Evolutionary conservation across 192 early-diverging fungal species (phyloP), one percentile per base, ranked within the genome.

Genomic region (Podila verticillata): DNA sequence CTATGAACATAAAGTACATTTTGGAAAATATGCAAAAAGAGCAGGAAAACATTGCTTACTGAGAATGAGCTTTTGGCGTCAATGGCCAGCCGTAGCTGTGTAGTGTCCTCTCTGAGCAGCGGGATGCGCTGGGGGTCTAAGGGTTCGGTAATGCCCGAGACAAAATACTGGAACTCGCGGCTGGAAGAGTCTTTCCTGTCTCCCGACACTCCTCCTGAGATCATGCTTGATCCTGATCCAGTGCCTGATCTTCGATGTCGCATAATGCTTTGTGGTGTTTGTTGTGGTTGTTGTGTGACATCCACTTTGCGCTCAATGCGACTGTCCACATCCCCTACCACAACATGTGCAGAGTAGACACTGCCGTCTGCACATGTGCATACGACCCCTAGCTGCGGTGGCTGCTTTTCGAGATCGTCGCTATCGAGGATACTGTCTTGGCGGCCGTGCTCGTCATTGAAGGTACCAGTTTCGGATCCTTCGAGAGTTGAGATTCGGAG

Each of bases 111-210:
- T 30, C 62, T 71, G 10, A 79, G 58, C 5, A 79, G 51, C 9
- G 75, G 75, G 35, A 71, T 71, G 8, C 75, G 69, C 30, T 79
- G 75, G 1, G 75, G 69, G 59, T 79, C 75, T n/a, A 79, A 59
- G 20, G 48, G 30, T 36, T 79, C 75, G 17, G 75, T 79, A 20
- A 72, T 63, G 26, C 75, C 75, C n/a, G 68, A 72, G 24, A 79
- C 64, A 70, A 66, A 59, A 36, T 67, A 72, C 0, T 79, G 75
- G 2, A 59, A 24, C 29, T 79, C 75, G 15, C 75, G 75, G 22
- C 28, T 5, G 3, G 49, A 26, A 20, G 63, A 29, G 2, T 35
- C 54, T 22, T 73, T 51, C 48, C 22, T 51, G 7, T 51, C 48
- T 54, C 39, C 39, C 10, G 49, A 22, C 20, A n/a, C 51, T 54